Evolutionary conservation across 2,329 filamentous ascomycete genomes (phyloP).

Genomic region (Teratosphaeriaceae sp.): DNA sequence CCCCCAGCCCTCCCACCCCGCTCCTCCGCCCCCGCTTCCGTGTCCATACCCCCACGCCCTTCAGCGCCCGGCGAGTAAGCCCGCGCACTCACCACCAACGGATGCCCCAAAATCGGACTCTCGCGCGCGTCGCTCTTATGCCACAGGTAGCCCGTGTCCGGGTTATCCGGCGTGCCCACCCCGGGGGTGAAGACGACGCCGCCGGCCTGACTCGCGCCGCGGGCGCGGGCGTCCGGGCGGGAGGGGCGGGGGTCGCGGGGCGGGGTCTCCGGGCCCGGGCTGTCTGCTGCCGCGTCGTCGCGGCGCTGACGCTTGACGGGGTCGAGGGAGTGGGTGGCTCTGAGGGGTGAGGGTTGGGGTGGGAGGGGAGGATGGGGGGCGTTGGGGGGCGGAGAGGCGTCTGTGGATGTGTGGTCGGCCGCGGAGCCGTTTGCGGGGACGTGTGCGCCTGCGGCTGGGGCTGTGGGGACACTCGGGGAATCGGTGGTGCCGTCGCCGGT

Average conservation of each 20-base stretch:
- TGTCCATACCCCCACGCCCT: neutral
- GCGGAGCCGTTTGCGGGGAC: too few species aligned
- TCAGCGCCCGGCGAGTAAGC: neutral
- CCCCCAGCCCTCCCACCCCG: neutral
- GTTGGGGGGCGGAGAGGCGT: too few species aligned
- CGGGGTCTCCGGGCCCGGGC: neutral
- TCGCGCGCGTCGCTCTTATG: neutral
- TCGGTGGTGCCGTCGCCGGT: too few species aligned
- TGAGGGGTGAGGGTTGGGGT: too few species aligned
- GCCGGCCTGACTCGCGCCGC: neutral
- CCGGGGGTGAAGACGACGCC: neutral
- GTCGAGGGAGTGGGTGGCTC: too few species aligned
- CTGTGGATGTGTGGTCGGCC: too few species aligned
- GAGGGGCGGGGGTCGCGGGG: neutral
- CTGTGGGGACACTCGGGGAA: too few species aligned
- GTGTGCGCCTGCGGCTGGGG: too few species aligned
- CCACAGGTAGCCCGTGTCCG: neutral
- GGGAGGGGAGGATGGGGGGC: too few species aligned
- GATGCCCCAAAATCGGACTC: neutral
- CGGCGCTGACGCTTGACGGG: neutral
- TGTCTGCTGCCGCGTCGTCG: conserved; percentile 1
- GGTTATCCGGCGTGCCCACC: neutral
- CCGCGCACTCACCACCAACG: neutral
- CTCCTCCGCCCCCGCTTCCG: neutral
- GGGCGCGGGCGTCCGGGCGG: neutral